Evolutionary conservation across 371 early-diverging fungal species (phyloP), one percentile per base, ranked within the genome.

Genomic region (Rhizopus sp.): DNA sequence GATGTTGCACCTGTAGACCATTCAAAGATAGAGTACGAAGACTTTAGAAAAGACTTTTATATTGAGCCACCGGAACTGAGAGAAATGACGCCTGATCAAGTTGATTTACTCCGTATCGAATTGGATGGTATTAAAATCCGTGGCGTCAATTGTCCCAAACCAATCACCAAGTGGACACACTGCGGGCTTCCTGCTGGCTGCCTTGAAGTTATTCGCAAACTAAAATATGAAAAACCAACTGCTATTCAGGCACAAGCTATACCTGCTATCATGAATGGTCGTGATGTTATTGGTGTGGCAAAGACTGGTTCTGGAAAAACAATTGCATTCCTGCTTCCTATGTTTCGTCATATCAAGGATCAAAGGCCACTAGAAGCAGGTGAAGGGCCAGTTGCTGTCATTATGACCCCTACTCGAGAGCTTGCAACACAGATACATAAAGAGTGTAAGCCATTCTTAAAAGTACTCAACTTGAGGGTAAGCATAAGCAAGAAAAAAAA

Each of bases 381-480:
- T 59, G 98, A 99, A 47, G 98, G 98, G 0, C 98, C 99, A 5
- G 88, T 97, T 50, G 97, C 88, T 4, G 77, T 98, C 33, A 91
- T 99, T 46, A 92, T 99, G 94, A 96, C 99, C 9, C 99, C 99
- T 1, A 99, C 99, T 7, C 93, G 99, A 54, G 99, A 99, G 77
- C 80, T 99, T 44, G 98, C 99, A 0, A 92, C 95, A 31, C 99
- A 99, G 72, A 99, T 99, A 62, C 90, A 94, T 77, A 84, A 86
- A 59, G 98, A 97, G 64, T 90, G 91, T 80, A 88, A 89, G 66
- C 90, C 85, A 32, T 97, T 99, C 67, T 73, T 90, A 42, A 91
- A 91, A 71, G 84, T 85, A 3, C 76, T 95, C 51, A 88, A 88
- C 10, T 60, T 96, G 23, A 64, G 79, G 31, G 77, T 73, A 72